These are phyloP conservation scores for Solanum tarapatanum DNA, from an alignment of 257 asterid species.

Conservation along the genomic window DNA sequence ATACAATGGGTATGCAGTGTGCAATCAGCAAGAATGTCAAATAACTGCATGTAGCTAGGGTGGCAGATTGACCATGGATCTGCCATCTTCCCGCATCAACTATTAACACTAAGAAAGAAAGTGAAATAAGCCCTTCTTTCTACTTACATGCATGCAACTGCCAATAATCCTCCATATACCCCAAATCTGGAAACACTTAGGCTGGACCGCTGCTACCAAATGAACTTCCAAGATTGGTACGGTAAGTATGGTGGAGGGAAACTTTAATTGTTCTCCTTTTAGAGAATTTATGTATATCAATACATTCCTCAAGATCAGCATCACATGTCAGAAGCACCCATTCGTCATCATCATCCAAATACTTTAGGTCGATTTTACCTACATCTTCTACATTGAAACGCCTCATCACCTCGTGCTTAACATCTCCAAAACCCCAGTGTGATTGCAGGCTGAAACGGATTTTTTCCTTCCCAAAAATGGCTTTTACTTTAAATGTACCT, in stretches of 20 bases:
- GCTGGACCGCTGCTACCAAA: constrained; percentile 43
- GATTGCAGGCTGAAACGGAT: constrained; percentile 55
- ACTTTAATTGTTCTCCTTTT: constrained; percentile 46
- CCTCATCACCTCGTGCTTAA: constrained; percentile 43
- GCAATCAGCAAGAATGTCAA: background rate
- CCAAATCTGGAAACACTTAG: constrained; percentile 1
- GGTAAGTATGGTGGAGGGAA: constrained; percentile 33
- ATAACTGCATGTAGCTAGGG: background rate
- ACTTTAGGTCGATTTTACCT: constrained; percentile 39
- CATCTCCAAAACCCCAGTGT: constrained; percentile 42
- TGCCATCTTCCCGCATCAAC: background rate
- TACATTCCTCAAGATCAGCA: constrained; percentile 79
- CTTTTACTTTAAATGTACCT: constrained; percentile 44
- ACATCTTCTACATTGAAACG: constrained; percentile 47
- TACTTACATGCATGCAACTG: background rate
- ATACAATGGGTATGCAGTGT: background rate
- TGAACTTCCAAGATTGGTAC: constrained; percentile 43
- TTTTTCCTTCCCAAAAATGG: constrained; percentile 57
- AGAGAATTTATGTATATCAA: constrained; percentile 49
- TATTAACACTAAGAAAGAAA: background rate
- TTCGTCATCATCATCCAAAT: constrained; percentile 66
- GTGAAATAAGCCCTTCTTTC: background rate
- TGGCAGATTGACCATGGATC: background rate
- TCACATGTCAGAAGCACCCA: constrained; percentile 86
- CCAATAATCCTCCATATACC: background rate